These are phyloP conservation scores for Boechera retrofracta DNA, from an alignment of 345 rosid genomes.

Conservation along the genomic window DNA sequence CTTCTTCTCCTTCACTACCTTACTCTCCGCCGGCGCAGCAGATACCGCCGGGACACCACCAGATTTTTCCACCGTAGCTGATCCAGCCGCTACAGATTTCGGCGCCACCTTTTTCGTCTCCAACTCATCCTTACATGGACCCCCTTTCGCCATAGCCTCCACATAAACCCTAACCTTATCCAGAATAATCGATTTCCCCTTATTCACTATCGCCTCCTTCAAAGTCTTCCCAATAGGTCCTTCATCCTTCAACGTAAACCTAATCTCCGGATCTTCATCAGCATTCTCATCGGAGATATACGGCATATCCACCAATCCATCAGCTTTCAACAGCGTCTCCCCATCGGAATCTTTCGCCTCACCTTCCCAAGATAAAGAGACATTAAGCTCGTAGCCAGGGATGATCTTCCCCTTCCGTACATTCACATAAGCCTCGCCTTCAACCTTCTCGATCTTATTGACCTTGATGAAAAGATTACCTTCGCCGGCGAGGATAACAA, in stretches of 20 bases:
- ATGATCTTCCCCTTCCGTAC: conserved; percentile 92
- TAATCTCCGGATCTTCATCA: conserved; percentile 86
- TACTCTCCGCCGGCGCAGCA: conserved; percentile 27
- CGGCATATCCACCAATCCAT: conserved; percentile 84
- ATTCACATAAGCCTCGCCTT: conserved; percentile 96
- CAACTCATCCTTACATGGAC: conserved; percentile 85
- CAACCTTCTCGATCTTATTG: conserved; percentile 72
- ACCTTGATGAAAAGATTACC: conserved; percentile 61
- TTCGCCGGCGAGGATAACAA: conserved; percentile 69
- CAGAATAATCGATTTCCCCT: conserved; percentile 74
- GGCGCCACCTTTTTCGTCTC: conserved; percentile 70
- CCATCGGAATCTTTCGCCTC: conserved; percentile 82
- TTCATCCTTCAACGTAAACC: conserved; percentile 76
- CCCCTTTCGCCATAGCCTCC: conserved; percentile 78
- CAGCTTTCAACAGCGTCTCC: conserved; percentile 58
- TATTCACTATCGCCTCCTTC: conserved; percentile 79
- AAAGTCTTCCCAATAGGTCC: conserved; percentile 70
- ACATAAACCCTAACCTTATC: conserved; percentile 79
- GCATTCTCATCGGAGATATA: conserved; percentile 98
- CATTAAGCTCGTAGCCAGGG: conserved; percentile 87
- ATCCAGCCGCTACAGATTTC: conserved; percentile 40
- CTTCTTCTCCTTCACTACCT: conserved; percentile 52
- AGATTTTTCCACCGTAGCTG: conserved; percentile 41
- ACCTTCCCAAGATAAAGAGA: conserved; percentile 82
- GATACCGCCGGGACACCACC: conserved; percentile 25